These are phyloP conservation scores for Thoreauomyces humboldtii DNA, from an alignment of 192 early-diverging fungal genomes.

Conservation along the genomic window DNA sequence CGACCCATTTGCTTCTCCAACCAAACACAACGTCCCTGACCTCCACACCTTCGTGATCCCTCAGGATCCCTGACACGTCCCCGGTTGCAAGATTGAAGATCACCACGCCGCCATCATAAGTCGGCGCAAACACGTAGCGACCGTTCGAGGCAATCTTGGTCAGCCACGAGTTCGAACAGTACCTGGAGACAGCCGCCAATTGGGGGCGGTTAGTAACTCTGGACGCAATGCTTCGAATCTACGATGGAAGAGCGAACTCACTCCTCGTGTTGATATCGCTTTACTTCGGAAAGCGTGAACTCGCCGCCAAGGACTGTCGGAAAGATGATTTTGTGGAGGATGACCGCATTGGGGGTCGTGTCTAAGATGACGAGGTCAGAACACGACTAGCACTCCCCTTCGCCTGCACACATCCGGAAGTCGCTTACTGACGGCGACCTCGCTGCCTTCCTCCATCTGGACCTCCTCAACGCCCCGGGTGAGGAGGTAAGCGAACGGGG, in stretches of 20 bases:
- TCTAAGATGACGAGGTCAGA: conserved; percentile 6
- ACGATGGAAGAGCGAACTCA: conserved; percentile 25
- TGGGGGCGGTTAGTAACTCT: no score
- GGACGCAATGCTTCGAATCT: no score
- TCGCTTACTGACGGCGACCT: conserved; percentile 66
- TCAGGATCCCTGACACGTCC: conserved; percentile 70
- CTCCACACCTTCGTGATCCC: conserved; percentile 84
- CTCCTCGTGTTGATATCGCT: conserved; percentile 75
- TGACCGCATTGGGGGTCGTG: conserved; percentile 81
- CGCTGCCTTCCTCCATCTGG: conserved; percentile 60
- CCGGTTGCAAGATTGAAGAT: conserved; percentile 78
- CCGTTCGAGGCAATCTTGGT: conserved; percentile 86
- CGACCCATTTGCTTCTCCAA: conserved; percentile 71
- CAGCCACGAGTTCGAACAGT: conserved; percentile 93
- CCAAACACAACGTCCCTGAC: conserved; percentile 93
- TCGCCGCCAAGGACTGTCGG: conserved; percentile 63
- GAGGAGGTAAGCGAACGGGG: conserved; percentile 74
- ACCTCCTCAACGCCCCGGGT: conserved; percentile 87
- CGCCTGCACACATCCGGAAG: no score
- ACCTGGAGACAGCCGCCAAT: no score
- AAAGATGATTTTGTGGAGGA: conserved; percentile 82
- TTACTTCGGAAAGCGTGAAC: conserved; percentile 77
- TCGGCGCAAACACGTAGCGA: conserved; percentile 85
- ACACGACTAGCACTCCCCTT: no score
- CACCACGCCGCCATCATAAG: conserved; percentile 84